A percentile compares a stretch with the other conserved stretches of the same genome.
These are phyloP conservation scores for Poteriospumella lacustris DNA, from an alignment of 108 stramenopile species.

Conservation along the genomic window DNA sequence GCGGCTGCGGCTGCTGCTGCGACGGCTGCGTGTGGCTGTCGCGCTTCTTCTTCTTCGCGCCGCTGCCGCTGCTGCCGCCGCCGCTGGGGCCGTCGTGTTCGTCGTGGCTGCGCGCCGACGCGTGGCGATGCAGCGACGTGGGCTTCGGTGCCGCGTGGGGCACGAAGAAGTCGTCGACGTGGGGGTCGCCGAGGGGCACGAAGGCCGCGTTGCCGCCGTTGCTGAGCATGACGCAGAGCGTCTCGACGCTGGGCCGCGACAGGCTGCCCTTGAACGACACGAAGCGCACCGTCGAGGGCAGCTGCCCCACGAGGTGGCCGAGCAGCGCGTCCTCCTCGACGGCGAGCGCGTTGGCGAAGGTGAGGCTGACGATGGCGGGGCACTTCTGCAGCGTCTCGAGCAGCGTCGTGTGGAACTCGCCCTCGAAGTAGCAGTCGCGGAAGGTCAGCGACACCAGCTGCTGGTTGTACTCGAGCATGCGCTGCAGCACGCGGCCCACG, in stretches of 20 bases:
- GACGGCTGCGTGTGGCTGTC: too few species aligned
- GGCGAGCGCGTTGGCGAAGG: neutral
- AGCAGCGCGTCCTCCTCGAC: slow-evolving; percentile 16
- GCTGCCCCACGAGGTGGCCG: slow-evolving; percentile 3
- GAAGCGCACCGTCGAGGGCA: slow-evolving; percentile 17
- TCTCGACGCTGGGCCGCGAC: neutral
- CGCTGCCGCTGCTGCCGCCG: too few species aligned
- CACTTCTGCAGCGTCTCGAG: neutral
- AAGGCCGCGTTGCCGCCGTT: slow-evolving; percentile 2
- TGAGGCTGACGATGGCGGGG: neutral
- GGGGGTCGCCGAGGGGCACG: neutral
- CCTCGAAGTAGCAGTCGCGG: neutral
- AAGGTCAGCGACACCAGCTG: neutral
- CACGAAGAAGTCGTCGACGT: too few species aligned
- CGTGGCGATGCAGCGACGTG: too few species aligned
- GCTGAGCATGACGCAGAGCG: slow-evolving; percentile 19
- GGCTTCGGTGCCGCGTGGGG: too few species aligned
- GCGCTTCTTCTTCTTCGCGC: too few species aligned
- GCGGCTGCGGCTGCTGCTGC: too few species aligned
- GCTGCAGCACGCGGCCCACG: slow-evolving; percentile 3
- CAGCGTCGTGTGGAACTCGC: slow-evolving; percentile 13
- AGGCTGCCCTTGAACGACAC: slow-evolving; percentile 14
- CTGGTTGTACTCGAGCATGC: neutral
- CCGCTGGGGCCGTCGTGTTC: too few species aligned
- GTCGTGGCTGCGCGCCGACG: too few species aligned